These are phyloP conservation scores for Grosmannia serpens DNA, from an alignment of 2,329 filamentous ascomycete species.

Conservation along the genomic window DNA sequence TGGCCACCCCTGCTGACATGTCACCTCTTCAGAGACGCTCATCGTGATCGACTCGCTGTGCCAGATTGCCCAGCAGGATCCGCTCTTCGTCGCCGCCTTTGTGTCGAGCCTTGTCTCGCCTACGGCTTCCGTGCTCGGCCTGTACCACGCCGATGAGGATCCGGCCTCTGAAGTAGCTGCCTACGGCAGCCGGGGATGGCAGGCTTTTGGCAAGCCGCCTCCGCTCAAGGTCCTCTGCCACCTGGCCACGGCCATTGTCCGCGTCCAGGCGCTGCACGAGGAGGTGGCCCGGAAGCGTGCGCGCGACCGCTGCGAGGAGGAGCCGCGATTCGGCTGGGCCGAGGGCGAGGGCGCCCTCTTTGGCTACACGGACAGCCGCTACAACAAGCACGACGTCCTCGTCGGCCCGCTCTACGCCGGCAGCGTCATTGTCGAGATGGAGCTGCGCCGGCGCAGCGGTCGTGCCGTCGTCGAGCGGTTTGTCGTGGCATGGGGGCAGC, in stretches of 20 bases:
- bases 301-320: slow-evolving; percentile 59
- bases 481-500: slow-evolving; percentile 28
- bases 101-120: slow-evolving; percentile 59
- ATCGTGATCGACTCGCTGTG: slow-evolving; percentile 75
- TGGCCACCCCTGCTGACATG: not conserved
- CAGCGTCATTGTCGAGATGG: slow-evolving; percentile 69
- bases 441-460: slow-evolving; percentile 74
- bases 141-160: slow-evolving; percentile 71
- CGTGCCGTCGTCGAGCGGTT: slow-evolving; percentile 62
- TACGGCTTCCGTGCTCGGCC: slow-evolving; percentile 58
- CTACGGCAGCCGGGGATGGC: slow-evolving; percentile 23
- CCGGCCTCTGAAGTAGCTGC: not conserved
- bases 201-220: slow-evolving; percentile 50
- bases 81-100: slow-evolving; percentile 52
- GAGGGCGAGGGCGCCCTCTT: slow-evolving; percentile 73
- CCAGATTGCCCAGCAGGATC: slow-evolving; percentile 42
- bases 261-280: slow-evolving; percentile 61
- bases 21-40: slow-evolving; percentile 44
- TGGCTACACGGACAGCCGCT: slow-evolving; percentile 41
- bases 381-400: slow-evolving; percentile 7
- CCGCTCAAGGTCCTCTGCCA: slow-evolving; percentile 66
- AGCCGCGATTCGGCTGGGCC: slow-evolving; percentile 67
- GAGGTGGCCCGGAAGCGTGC: slow-evolving; percentile 65
- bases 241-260: slow-evolving; percentile 79
- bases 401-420: slow-evolving; percentile 16